These are phyloP conservation scores for Hypericum androsaemum DNA, from an alignment of 345 rosid species.

Conservation along the genomic window DNA sequence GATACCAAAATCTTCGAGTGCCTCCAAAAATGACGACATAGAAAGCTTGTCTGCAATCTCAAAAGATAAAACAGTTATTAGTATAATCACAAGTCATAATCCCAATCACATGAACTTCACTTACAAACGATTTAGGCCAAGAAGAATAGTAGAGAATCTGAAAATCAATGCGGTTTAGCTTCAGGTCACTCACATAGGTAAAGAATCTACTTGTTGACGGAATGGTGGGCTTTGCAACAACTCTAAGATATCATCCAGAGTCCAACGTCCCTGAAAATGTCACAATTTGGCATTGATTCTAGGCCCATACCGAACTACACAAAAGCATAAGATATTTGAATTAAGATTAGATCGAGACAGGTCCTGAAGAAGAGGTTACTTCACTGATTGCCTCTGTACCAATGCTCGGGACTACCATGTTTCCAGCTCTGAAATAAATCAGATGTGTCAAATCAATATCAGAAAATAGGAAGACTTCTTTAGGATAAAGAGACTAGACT, in stretches of 20 bases:
- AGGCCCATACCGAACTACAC: no score
- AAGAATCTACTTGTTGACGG: constrained; percentile 96
- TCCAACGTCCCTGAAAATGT: constrained; percentile 62
- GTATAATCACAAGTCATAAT: constrained; percentile 2
- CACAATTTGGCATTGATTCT: no score
- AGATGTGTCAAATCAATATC: no score
- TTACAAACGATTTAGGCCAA: background rate
- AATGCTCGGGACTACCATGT: constrained; percentile 47
- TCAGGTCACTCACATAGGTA: constrained; percentile 54
- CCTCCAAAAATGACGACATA: constrained; percentile 84
- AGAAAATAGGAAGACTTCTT: no score
- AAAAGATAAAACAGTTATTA: background rate
- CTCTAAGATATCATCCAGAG: constrained; percentile 59
- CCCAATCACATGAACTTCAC: no score
- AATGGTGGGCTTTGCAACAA: constrained; percentile 94
- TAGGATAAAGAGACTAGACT: no score
- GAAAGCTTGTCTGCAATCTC: constrained; percentile 72
- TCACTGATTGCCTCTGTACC: constrained; percentile 63
- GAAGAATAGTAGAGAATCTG: background rate
- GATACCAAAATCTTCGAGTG: constrained; percentile 84
- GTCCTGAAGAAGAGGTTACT: constrained; percentile 70
- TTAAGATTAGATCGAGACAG: constrained; percentile 49
- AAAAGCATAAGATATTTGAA: no score
- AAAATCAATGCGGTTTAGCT: constrained; percentile 5
- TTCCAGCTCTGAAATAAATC: constrained; percentile 67